phyloP scores from a whole-genome alignment of 2,329 filamentous ascomycete genomes.

The Fusarium aywerte region DNA sequence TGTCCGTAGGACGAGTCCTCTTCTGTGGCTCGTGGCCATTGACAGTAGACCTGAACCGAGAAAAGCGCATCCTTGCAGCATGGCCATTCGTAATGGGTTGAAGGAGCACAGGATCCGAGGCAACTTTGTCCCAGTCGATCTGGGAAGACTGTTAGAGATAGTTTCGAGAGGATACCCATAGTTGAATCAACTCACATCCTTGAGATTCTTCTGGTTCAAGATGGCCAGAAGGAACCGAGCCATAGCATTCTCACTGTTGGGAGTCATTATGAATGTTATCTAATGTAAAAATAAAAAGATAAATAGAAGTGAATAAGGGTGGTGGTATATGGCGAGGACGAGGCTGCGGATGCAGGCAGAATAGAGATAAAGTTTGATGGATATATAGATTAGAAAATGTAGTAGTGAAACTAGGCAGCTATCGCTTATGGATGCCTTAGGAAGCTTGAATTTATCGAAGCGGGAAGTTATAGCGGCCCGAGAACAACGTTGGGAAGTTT shows the following conservation, averaged over 20 bases:
- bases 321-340: constrained; percentile 12
- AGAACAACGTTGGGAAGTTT: constrained; percentile 14
- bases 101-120: constrained; percentile 63
- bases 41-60: constrained; percentile 62
- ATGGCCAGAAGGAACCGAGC: constrained; percentile 69
- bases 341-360: constrained; percentile 35
- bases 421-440: constrained; percentile 34
- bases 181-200: constrained; percentile 61
- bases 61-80: constrained; percentile 69
- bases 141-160: constrained; percentile 47
- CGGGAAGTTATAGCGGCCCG: constrained; percentile 6
- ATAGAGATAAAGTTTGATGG: constrained; percentile 17
- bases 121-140: constrained; percentile 70
- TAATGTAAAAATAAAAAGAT: background rate
- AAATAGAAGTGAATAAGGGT: constrained; percentile 1
- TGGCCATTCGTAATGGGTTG: constrained; percentile 69
- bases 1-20: constrained; percentile 57
- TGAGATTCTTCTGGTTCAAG: constrained; percentile 68
- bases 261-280: constrained; percentile 57
- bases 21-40: constrained; percentile 60
- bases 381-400: constrained; percentile 37
- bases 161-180: background rate
- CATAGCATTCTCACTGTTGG: constrained; percentile 67
- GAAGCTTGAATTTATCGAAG: constrained; percentile 12
- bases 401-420: constrained; percentile 37